Evolutionary conservation across 305 asterid genomes (phyloP).

Genomic region (Rubia tinctorum): DNA sequence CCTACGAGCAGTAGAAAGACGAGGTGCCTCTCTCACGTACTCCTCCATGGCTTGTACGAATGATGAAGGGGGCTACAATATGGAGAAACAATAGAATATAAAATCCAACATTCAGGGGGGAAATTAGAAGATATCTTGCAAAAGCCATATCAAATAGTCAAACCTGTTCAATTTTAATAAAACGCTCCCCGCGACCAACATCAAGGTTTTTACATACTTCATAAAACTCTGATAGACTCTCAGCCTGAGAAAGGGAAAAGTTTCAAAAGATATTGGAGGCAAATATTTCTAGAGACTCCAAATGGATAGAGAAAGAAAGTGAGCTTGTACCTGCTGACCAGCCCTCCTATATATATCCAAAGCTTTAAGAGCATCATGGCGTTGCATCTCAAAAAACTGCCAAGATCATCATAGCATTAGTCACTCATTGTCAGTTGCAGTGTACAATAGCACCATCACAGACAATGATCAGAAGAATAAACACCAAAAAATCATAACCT

Average conservation of each 20-base stretch:
- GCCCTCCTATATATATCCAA: conserved; percentile 90
- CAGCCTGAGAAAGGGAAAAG: conserved; percentile 57
- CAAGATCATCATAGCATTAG: conserved; percentile 20
- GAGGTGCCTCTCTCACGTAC: conserved; percentile 95
- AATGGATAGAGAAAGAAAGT: conserved; percentile 9
- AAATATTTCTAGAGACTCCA: background rate
- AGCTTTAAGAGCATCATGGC: conserved; percentile 84
- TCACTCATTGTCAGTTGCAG: conserved; percentile 1
- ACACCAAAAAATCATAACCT: conserved; percentile 19
- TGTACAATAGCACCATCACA: background rate
- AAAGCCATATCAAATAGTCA: conserved; percentile 15
- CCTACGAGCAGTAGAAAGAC: conserved; percentile 67
- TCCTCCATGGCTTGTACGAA: conserved; percentile 99
- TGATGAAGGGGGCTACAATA: conserved; percentile 87
- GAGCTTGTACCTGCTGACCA: conserved; percentile 71
- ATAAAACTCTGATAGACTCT: conserved; percentile 83
- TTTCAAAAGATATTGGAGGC: conserved; percentile 9
- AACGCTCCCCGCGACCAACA: conserved; percentile 87
- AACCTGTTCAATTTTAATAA: conserved; percentile 96
- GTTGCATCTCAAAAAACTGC: conserved; percentile 99
- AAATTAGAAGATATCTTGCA: background rate
- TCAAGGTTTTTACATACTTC: conserved; percentile 89
- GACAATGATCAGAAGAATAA: background rate
- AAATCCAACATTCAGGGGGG: background rate
- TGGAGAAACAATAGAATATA: conserved; percentile 18